Base-by-base conservation (phyloP, 2,329 filamentous ascomycete genomes). In the Ophiostoma tasmaniense region DNA sequence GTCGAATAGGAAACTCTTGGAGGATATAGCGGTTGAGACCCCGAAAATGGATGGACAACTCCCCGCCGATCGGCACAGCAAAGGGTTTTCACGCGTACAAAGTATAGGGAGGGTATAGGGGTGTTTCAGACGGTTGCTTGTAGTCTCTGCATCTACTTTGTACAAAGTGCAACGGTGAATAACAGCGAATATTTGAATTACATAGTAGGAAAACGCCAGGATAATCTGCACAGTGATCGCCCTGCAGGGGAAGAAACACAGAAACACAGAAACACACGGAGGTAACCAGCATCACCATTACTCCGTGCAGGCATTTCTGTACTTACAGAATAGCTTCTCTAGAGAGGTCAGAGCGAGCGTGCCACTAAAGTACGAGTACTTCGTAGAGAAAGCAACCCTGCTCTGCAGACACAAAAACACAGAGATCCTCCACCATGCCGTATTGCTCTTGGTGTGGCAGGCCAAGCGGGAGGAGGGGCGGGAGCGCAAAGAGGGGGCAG, bases 391-490 rank as follows among this genome's bases (percentile, higher is more conserved):
- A n/a, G 14, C 42, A 45, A 42, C 37, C 37, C 14, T 45, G 11
- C 35, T 37, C 7, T 37, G 8, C 11, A 10, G 10, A 39, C 37
- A 50, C 5, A 50, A 20, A 20, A 8, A 45, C 1, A 45, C 11
- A 52, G n/a, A 22, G 50, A 55, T 55, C 22, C n/a, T 25, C 50
- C 45, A n/a, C 50, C n/a, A 25, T 55, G 50, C 50, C 10, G 10
- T 25, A 11, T 55, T 55, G 50, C 22, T 55, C 22, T 14, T 55
- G 50, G 50, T 55, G 50, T 55, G 50, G 50, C 50, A 55, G 50
- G 50, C 50, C 50, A 25, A 25, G 61, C 61, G 61, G n/a, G 61
- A 64, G 61, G 61, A 64, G 30, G 61, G 33, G 61, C 30, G 61
- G 61, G 61, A 55, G 50, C 22, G 50, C 37, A 39, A n/a, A 22